phyloP scores from a whole-genome alignment of 768 basidiomycete species.

The Lactarius indigo region DNA sequence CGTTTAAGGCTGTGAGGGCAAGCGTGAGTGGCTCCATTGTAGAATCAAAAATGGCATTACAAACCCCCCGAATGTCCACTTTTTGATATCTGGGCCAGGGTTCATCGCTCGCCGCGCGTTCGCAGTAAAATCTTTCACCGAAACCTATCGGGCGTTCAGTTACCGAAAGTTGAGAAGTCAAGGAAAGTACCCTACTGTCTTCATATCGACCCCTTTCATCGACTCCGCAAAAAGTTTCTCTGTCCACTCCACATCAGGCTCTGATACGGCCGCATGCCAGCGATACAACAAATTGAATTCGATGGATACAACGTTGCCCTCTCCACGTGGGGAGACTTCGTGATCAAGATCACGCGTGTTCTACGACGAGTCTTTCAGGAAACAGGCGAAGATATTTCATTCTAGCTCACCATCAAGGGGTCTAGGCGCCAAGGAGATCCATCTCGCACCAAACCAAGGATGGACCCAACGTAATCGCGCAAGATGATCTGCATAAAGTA shows the following conservation, averaged over 20 bases:
- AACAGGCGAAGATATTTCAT: background rate
- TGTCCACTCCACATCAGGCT: conserved; percentile 12
- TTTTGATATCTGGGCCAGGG: conserved; percentile 28
- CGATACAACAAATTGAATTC: conserved; percentile 64
- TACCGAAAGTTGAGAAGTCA: background rate
- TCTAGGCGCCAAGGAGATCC: conserved; percentile 64
- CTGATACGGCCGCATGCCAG: conserved; percentile 28
- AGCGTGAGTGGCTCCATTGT: background rate
- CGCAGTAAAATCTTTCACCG: conserved; percentile 29
- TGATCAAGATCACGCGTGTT: conserved; percentile 49
- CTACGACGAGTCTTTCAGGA: conserved; percentile 32
- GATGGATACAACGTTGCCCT: conserved; percentile 72
- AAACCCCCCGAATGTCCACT: conserved; percentile 31
- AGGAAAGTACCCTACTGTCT: conserved; percentile 3
- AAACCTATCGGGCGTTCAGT: conserved; percentile 29
- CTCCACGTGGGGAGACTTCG: conserved; percentile 54
- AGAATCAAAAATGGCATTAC: background rate
- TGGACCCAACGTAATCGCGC: conserved; percentile 69
- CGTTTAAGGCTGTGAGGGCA: conserved; percentile 30
- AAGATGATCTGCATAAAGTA: conserved; percentile 70
- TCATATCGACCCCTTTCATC: conserved; percentile 4
- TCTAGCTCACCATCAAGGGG: conserved; percentile 50
- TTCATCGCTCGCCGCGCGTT: conserved; percentile 31
- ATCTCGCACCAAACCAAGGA: conserved; percentile 66
- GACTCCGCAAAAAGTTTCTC: conserved; percentile 3